phyloP scores from a whole-genome alignment of 805 yeast species.

The Starmerella khaoyaiensis region DNA sequence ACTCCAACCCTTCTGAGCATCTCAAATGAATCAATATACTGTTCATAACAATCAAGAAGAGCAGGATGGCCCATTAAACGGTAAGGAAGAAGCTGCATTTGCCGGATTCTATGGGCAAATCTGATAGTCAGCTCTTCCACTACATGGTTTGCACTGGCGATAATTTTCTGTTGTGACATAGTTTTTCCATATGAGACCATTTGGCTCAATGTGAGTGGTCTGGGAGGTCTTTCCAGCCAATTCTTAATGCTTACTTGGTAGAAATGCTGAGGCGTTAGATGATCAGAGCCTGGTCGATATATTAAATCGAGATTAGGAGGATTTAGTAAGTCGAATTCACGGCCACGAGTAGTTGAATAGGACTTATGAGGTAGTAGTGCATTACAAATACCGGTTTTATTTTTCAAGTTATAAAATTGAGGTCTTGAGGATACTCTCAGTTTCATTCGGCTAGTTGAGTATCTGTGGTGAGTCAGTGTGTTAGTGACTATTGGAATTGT shows the following conservation, averaged over 20 bases:
- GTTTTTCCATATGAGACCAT: conserved; percentile 78
- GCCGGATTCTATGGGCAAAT: conserved; percentile 64
- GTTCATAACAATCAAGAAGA: conserved; percentile 74
- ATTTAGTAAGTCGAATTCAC: conserved; percentile 7
- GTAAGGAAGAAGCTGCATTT: conserved; percentile 71
- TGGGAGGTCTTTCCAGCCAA: conserved; percentile 56
- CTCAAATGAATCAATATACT: conserved; percentile 79
- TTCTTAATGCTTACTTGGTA: conserved; percentile 60
- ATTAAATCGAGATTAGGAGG: conserved; percentile 12
- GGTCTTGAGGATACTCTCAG: no score
- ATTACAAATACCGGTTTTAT: no score
- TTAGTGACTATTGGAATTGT: no score
- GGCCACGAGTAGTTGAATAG: background rate
- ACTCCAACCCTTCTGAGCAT: conserved; percentile 61
- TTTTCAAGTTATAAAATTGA: no score
- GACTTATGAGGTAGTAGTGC: no score
- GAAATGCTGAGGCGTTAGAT: conserved; percentile 56
- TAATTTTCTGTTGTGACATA: conserved; percentile 60
- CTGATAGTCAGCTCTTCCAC: conserved; percentile 74
- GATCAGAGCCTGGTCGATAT: conserved; percentile 12
- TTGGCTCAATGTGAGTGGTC: conserved; percentile 82
- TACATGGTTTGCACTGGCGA: conserved; percentile 79
- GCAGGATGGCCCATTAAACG: conserved; percentile 76
- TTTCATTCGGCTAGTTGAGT: no score
- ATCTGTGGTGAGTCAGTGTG: no score